These are phyloP conservation scores for Paxillus ammoniavirescens DNA, from an alignment of 768 basidiomycete genomes.

Conservation along the genomic window DNA sequence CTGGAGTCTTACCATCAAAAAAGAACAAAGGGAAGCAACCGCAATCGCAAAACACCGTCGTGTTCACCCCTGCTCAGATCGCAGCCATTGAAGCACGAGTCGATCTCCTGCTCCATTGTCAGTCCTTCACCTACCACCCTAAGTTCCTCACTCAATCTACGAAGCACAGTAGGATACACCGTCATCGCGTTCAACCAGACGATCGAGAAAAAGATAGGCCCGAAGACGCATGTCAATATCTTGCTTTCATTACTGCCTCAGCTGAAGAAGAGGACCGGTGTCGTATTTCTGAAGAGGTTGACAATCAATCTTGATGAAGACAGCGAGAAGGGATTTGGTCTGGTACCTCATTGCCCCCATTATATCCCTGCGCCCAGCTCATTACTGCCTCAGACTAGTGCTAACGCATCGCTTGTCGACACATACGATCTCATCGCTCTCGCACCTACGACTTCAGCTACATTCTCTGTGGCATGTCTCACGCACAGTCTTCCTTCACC, in stretches of 20 bases:
- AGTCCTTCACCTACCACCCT: slow-evolving; percentile 24
- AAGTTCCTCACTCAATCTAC: slow-evolving; percentile 3
- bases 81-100: slow-evolving; percentile 57
- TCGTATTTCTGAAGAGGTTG: slow-evolving; percentile 70
- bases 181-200: slow-evolving; percentile 77
- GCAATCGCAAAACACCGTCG: slow-evolving; percentile 34
- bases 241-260: slow-evolving; percentile 59
- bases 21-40: slow-evolving; percentile 29
- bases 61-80: slow-evolving; percentile 58
- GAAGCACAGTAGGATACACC: slow-evolving; percentile 75
- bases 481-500: slow-evolving; percentile 75
- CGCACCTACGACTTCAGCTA: slow-evolving; percentile 65
- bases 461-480: slow-evolving; percentile 78
- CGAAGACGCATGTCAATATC: slow-evolving; percentile 65
- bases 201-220: slow-evolving; percentile 68
- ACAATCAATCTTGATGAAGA: slow-evolving; percentile 81
- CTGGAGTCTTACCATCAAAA: slow-evolving; percentile 19
- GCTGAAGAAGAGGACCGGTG: slow-evolving; percentile 54
- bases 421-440: slow-evolving; percentile 79
- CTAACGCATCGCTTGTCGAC: slow-evolving; percentile 59
- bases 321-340: slow-evolving; percentile 82
- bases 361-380: not conserved
- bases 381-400: slow-evolving; percentile 52
- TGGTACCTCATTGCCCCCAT: slow-evolving; percentile 45
- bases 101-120: slow-evolving; percentile 72